Conservation (phyloP, 352 stramenopile genomes). For the Phytophthora quininea region DNA sequence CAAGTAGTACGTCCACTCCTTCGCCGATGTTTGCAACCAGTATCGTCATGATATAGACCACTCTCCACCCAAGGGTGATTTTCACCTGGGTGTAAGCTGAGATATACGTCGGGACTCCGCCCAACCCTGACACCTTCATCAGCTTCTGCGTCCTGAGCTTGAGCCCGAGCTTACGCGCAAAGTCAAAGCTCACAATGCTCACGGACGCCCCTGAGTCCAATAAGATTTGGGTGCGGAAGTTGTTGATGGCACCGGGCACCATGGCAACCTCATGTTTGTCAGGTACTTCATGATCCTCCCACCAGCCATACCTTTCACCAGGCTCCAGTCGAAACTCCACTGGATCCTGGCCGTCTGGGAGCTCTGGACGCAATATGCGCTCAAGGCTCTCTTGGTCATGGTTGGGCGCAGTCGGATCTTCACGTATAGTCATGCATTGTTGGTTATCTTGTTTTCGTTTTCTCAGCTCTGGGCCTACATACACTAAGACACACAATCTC, state of each 20-base stretch:
- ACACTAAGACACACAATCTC: too few species aligned
- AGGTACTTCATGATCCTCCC: too few species aligned
- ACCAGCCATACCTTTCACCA: too few species aligned
- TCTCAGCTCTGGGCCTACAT: too few species aligned
- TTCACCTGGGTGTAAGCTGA: constrained; percentile 16
- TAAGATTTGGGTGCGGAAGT: constrained; percentile 9
- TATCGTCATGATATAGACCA: constrained; percentile 22
- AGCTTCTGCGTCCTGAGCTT: not conserved
- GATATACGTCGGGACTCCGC: constrained; percentile 28
- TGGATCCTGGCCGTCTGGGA: too few species aligned
- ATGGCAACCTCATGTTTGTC: too few species aligned
- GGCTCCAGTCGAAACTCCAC: too few species aligned
- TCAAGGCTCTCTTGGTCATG: too few species aligned
- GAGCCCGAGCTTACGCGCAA: constrained; percentile 26
- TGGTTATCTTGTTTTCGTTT: too few species aligned
- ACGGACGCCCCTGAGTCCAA: constrained; percentile 22
- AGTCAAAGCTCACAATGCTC: constrained; percentile 28
- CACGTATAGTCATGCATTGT: too few species aligned
- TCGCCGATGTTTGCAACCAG: constrained; percentile 32
- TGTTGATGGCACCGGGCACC: not conserved
- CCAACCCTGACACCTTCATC: constrained; percentile 9
- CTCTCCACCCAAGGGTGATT: constrained; percentile 20
- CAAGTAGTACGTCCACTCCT: constrained; percentile 29
- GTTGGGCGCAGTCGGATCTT: too few species aligned
- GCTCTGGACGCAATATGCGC: too few species aligned